Evolutionary conservation across 495 filamentous ascomycete species (phyloP).

Genomic region (Jackrogersella minutella): DNA sequence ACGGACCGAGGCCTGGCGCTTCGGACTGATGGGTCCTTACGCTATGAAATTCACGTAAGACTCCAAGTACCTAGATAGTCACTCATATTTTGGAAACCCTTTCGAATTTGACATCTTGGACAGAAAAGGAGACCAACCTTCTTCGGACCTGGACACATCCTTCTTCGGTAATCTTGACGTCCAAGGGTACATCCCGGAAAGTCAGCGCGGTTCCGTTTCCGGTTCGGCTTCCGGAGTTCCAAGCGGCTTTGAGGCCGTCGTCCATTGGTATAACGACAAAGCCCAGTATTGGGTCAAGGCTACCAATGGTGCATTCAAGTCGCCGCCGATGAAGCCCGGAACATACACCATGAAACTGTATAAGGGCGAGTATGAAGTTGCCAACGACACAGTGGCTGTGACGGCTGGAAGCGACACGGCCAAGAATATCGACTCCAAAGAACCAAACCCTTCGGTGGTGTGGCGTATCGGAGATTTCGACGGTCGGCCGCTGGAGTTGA

Average conservation of each 20-base stretch:
- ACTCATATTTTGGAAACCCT: constrained; percentile 42
- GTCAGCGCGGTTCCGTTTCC: constrained; percentile 61
- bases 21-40: constrained; percentile 68
- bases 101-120: neutral
- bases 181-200: constrained; percentile 60
- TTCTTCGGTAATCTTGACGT: constrained; percentile 63
- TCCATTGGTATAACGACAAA: constrained; percentile 69
- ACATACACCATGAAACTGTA: constrained; percentile 72
- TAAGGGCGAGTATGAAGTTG: constrained; percentile 62
- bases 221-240: constrained; percentile 60
- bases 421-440: constrained; percentile 59
- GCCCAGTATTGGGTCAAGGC: constrained; percentile 69
- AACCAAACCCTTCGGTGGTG: constrained; percentile 54
- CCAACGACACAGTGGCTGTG: constrained; percentile 56
- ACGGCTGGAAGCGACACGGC: constrained; percentile 55
- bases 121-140: constrained; percentile 55
- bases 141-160: constrained; percentile 57
- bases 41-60: constrained; percentile 62
- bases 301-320: constrained; percentile 62
- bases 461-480: constrained; percentile 68
- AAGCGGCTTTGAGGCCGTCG: constrained; percentile 60
- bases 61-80: too few species aligned
- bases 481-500: constrained; percentile 64
- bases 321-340: constrained; percentile 70
- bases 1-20: constrained; percentile 64